Conservation (phyloP, 139 green algal species). For the Mesostigma viride region DNA sequence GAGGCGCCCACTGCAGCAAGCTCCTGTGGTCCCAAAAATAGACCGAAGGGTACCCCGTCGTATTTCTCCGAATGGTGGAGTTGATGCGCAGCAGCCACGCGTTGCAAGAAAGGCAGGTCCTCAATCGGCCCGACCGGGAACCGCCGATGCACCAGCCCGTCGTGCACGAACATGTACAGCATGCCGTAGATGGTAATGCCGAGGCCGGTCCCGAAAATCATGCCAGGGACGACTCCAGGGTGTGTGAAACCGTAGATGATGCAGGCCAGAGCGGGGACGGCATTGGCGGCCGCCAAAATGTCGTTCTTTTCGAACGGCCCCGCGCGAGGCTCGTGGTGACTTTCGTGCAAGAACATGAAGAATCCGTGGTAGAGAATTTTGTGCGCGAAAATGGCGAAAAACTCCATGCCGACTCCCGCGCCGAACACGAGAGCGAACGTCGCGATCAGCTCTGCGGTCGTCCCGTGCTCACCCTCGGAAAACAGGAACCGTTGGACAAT, state of each 20-base stretch:
- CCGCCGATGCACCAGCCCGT: conserved; percentile 85
- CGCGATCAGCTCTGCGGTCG: too few relatives aligned
- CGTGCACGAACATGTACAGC: conserved; percentile 97
- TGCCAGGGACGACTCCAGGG: conserved; percentile 49
- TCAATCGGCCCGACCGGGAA: conserved; percentile 87
- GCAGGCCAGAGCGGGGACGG: conserved; percentile 69
- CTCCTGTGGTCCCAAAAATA: conserved; percentile 86
- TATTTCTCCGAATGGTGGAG: conserved; percentile 93
- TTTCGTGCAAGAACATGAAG: neutral
- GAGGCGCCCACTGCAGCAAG: conserved; percentile 49
- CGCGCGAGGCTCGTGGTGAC: conserved; percentile 69
- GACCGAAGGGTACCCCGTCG: conserved; percentile 77
- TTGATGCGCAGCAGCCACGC: conserved; percentile 74
- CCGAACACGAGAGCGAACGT: too few relatives aligned
- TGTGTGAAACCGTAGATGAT: conserved; percentile 76
- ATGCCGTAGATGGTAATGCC: conserved; percentile 96
- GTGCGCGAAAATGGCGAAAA: neutral
- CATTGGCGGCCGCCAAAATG: conserved; percentile 78
- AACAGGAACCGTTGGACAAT: too few relatives aligned
- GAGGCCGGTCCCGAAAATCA: conserved; percentile 78
- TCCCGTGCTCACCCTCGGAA: too few relatives aligned
- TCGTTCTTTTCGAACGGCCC: conserved; percentile 89
- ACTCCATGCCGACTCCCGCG: conserved; percentile 10
- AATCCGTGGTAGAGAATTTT: neutral
- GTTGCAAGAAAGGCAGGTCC: conserved; percentile 73